These are phyloP conservation scores for Parafenestella ontariensis DNA, from an alignment of 2,329 filamentous ascomycete genomes.

Conservation along the genomic window DNA sequence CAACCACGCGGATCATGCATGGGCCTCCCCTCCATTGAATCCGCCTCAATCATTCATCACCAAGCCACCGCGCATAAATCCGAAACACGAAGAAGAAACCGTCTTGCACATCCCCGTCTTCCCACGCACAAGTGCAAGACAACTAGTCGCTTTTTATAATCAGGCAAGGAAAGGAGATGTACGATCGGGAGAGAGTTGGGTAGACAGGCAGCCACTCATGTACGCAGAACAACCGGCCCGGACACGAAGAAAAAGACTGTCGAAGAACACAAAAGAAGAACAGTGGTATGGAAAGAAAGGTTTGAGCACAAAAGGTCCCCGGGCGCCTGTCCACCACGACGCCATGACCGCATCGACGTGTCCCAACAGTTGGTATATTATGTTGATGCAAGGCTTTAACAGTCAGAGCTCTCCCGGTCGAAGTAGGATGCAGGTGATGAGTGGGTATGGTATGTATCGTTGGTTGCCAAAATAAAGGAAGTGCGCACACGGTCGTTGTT, in stretches of 20 bases:
- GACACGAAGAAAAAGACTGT: conserved; percentile 18
- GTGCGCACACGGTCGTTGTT: conserved; percentile 39
- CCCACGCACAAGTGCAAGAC: conserved; percentile 9
- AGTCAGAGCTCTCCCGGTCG: conserved; percentile 27
- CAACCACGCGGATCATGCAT: conserved; percentile 15
- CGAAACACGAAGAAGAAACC: conserved; percentile 28
- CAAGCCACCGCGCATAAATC: conserved; percentile 17
- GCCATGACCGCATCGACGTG: conserved; percentile 30
- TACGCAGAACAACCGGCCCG: conserved; percentile 40
- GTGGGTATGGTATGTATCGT: conserved; percentile 43
- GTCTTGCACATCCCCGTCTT: conserved; percentile 13
- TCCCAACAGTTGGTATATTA: conserved; percentile 42
- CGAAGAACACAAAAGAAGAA: conserved; percentile 31
- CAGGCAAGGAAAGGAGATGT: conserved; percentile 19
- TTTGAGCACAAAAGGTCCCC: conserved; percentile 35
- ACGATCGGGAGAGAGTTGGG: conserved; percentile 10
- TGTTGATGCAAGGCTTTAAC: conserved; percentile 34
- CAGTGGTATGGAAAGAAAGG: conserved; percentile 45
- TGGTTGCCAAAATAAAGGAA: conserved; percentile 33
- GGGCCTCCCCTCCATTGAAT: not conserved
- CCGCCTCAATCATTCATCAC: conserved; percentile 4
- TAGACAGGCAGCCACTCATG: conserved; percentile 27
- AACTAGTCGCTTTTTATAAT: conserved; percentile 27
- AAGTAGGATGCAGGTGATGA: conserved; percentile 23
- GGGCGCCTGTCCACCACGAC: conserved; percentile 42